Base-by-base conservation (phyloP, 2,329 filamentous ascomycete species). In the Teratosphaeria zuluensis region DNA sequence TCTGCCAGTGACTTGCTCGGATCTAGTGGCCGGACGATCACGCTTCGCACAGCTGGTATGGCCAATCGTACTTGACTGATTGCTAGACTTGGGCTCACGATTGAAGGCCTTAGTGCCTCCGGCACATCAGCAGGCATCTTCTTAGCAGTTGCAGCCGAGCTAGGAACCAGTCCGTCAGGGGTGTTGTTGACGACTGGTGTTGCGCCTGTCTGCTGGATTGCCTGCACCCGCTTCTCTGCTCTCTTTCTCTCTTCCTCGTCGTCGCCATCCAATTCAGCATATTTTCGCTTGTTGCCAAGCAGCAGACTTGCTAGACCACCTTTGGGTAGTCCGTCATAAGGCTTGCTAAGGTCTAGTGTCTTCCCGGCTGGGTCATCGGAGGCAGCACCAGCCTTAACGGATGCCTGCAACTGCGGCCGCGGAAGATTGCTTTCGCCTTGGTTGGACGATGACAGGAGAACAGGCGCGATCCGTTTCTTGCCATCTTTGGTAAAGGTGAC, bases 401-500 rank as follows among this genome's bases (percentile, higher is more conserved):
- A 84, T 38, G 90, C 90, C 62, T 96, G 87, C 5, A 97, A 79
- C 68, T 95, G 89, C 24, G 91, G 88, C 69, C 95, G 90, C 1
- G 92, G 92, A 12, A 96, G 77, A 16, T 92, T 95, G 0, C 92
- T 95, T 68, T 92, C 86, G 11, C 89, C 90, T 1, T 87, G 89
- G 2, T 89, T 90, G 8, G 92, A 92, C 0, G 92, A 95, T 2
- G 78, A 80, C 6, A 99, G 90, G 12, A 99, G 80, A 63, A 99
- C 79, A 1, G 94, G 94, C 3, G 91, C 89, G 58, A 99, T 92
- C 57, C 94, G 84, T 76, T 99, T 99, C 76, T 94, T 97, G 32
- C 94, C 94, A 64, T 99, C 92, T 72, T 96, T 97, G 0, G 90
- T 95, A 61, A 96, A 87, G 0, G 92, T 96, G 3, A 97, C 92